Percentiles rank a stretch among this genome's conserved stretches.
phyloP scores from a whole-genome alignment of 495 filamentous ascomycete species.

The Trichodelitschia bisporula region DNA sequence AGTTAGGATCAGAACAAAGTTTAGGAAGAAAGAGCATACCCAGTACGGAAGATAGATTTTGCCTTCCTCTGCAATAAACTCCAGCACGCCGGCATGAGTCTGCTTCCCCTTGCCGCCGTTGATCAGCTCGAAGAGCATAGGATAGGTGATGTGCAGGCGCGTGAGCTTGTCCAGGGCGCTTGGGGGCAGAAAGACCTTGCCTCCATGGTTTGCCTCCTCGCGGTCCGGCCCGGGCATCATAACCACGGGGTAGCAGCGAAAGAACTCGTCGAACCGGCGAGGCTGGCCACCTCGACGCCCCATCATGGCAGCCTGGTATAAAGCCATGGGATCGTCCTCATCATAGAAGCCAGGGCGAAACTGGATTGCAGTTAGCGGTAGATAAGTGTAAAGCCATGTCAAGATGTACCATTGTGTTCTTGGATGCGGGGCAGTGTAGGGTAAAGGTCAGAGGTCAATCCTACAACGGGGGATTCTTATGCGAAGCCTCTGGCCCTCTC shows the following conservation, averaged over 20 bases:
- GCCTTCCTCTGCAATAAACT: constrained; percentile 94
- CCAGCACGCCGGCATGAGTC: constrained; percentile 83
- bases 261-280: constrained; percentile 87
- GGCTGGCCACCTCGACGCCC: constrained; percentile 14
- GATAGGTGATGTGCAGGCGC: constrained; percentile 88
- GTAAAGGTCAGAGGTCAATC: too few species aligned
- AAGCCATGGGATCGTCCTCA: constrained; percentile 16
- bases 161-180: constrained; percentile 91
- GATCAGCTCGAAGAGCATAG: constrained; percentile 83
- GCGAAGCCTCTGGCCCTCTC: too few species aligned
- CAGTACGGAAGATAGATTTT: constrained; percentile 89
- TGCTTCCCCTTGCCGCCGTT: constrained; percentile 57
- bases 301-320: constrained; percentile 17
- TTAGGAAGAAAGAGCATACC: constrained; percentile 28
- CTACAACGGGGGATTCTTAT: too few species aligned
- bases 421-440: too few species aligned
- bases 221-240: constrained; percentile 89
- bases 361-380: too few species aligned
- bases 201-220: constrained; percentile 79
- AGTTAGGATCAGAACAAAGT: neutral
- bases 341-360: constrained; percentile 22
- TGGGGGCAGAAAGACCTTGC: constrained; percentile 89
- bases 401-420: too few species aligned
- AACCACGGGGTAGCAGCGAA: constrained; percentile 77
- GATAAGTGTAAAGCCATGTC: too few species aligned